Base-by-base conservation (phyloP, 2,329 filamentous ascomycete genomes). In the Fusarium pseudonygamai region DNA sequence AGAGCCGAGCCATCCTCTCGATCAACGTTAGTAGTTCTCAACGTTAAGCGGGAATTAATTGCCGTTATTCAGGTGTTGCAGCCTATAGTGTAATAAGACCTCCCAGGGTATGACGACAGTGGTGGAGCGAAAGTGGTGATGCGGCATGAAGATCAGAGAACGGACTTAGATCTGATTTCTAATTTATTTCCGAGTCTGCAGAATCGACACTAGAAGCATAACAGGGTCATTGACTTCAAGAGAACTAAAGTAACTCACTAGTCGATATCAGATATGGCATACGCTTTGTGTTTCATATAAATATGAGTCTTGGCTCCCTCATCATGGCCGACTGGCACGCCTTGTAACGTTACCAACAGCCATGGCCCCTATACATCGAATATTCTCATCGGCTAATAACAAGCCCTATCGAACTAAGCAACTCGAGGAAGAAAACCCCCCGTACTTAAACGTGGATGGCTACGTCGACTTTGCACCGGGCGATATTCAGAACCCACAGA, bases 291-390 rank as follows among this genome's bases (percentile, higher is more conserved):
- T 24, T 34, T 20, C 34, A 50, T 45, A 69, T 55, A 56, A 40
- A 56, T 36, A 57, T 26, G 20, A 69, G 49, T 37, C 43, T 57
- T 57, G 64, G 50, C 32, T 39, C 20, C 56, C 50, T 34, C n/a
- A 28, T 30, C 13, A 26, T n/a, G 11, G 39, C 24, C 61, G 16
- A 28, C n/a, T 15, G 5, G 20, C 26, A 22, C n/a, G 47, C n/a
- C 36, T 26, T 28, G 20, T 26, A 15, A 24, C 13, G 50, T 49
- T 22, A 22, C n/a, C n/a, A 15, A 30, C 20, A 69, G 36, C 34
- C 47, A 69, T 69, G 67, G 67, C 59, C 7, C 59, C 50, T 16
- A 69, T 69, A 69, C 67, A 69, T 69, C 45, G 65, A 28, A 58
- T 69, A 28, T 69, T 69, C 39, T 69, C 67, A 22, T 52, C 40